Conservation (phyloP, 164 flowering plant species). For the Taxillus chinensis region DNA sequence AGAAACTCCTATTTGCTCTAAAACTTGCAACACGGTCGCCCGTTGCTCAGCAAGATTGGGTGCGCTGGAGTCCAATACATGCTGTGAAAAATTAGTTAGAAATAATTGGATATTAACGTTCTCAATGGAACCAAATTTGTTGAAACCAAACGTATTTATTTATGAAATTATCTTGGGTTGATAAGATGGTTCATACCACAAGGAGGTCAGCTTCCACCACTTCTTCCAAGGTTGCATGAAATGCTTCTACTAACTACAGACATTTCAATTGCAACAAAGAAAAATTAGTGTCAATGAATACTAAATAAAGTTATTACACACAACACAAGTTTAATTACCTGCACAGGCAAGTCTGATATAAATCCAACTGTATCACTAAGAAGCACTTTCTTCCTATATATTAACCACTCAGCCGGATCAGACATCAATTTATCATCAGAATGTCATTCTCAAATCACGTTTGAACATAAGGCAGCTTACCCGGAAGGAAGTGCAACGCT, state of each 20-base stretch:
- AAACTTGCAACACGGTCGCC: constrained; percentile 68
- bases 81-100: constrained; percentile 39
- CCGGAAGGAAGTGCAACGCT: constrained; percentile 91
- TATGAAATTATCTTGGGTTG: not conserved
- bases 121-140: not conserved
- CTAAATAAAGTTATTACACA: not conserved
- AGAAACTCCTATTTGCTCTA: constrained; percentile 78
- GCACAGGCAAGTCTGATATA: constrained; percentile 93
- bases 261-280: constrained; percentile 1
- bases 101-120: not conserved
- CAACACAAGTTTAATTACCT: constrained; percentile 33
- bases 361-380: constrained; percentile 97
- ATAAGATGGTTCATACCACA: constrained; percentile 45
- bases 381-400: constrained; percentile 75
- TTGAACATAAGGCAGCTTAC: constrained; percentile 26
- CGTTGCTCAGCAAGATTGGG: constrained; percentile 73
- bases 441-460: not conserved
- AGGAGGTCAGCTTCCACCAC: constrained; percentile 94
- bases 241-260: constrained; percentile 84
- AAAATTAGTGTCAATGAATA: not conserved
- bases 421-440: not conserved
- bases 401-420: constrained; percentile 6
- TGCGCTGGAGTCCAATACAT: constrained; percentile 84
- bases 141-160: not conserved
- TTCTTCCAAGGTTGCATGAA: constrained; percentile 96